Base-by-base conservation (phyloP, 345 rosid genomes). In the Camelina neglecta region DNA sequence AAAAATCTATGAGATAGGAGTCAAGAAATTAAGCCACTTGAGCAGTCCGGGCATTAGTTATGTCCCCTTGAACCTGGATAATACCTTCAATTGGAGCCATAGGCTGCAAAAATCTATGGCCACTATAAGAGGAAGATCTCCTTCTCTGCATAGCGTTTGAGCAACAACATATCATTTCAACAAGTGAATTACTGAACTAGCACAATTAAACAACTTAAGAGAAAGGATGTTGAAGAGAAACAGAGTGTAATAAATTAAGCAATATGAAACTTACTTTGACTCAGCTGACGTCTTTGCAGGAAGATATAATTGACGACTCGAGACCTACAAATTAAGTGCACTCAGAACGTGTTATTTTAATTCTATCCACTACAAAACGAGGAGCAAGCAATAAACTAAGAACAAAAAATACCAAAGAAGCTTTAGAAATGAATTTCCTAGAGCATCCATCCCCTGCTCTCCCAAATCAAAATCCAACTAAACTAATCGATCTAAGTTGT, bases 1-100 rank as follows among this genome's bases (percentile, higher is more conserved):
- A 29, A 29, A 29, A 29, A 29, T 49, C 11, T 13, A 68, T 7
- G 44, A 64, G 33, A 63, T 8, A 35, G 26, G 23, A 63, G 53
- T 54, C 3, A 3, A 47, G 54, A 31, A 60, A 23, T 38, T 70
- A 87, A 59, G 90, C 97, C 88, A 86, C 90, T 88, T 92, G 88
- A 62, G 97, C 97, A 61, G 97, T 95, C 65, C 91, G 86, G 49
- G 92, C 94, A 88, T 95, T 88, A 59, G 94, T 92, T 71, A 92
- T 95, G 74, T 92, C 99, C 63, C 97, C 99, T 76, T 95, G 97
- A 60, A 92, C 97, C 80, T 89, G 96, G 77, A 92, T 90, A 63
- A 92, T 94, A 75, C 99, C 99, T 81, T 95, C 99, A 47, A 89
- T 90, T 65, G 97, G 98, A 78, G 96, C 97, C 97, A 93, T 91